phyloP scores from a whole-genome alignment of 2,329 filamentous ascomycete genomes.

The Aaosphaeria arxii region DNA sequence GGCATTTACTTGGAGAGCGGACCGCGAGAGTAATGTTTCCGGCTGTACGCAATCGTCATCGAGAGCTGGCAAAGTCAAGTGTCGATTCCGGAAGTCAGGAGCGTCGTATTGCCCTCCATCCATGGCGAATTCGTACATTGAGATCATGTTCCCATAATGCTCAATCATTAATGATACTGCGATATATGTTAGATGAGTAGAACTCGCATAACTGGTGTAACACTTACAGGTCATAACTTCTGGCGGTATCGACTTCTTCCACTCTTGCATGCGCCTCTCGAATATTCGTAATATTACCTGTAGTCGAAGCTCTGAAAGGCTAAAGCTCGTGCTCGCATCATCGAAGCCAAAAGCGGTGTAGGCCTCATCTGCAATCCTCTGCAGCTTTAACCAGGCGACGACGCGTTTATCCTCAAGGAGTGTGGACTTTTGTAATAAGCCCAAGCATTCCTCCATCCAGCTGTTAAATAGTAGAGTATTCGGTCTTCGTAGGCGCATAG shows the following conservation, averaged over 20 bases:
- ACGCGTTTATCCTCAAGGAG: constrained; percentile 26
- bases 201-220: not conserved
- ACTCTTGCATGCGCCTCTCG: constrained; percentile 34
- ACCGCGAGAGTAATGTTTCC: constrained; percentile 29
- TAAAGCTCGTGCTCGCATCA: constrained; percentile 36
- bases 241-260: constrained; percentile 27
- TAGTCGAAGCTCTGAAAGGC: constrained; percentile 31
- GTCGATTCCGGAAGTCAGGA: constrained; percentile 31
- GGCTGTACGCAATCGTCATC: constrained; percentile 32
- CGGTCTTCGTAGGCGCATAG: constrained; percentile 31
- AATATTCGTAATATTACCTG: constrained; percentile 35
- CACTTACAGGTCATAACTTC: constrained; percentile 28
- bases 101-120: constrained; percentile 35
- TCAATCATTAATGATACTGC: constrained; percentile 22
- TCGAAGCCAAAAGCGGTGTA: constrained; percentile 37
- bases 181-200: not conserved
- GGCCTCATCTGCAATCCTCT: constrained; percentile 36
- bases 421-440: constrained; percentile 29
- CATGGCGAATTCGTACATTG: constrained; percentile 38
- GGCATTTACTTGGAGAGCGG: constrained; percentile 33
- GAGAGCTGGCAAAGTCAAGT: constrained; percentile 30
- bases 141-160: constrained; percentile 31
- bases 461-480: constrained; percentile 34
- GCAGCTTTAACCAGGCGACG: constrained; percentile 29
- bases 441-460: constrained; percentile 35